Evolutionary conservation across 768 basidiomycete species (phyloP).

Genomic region (Crassisporium funariophilum): DNA sequence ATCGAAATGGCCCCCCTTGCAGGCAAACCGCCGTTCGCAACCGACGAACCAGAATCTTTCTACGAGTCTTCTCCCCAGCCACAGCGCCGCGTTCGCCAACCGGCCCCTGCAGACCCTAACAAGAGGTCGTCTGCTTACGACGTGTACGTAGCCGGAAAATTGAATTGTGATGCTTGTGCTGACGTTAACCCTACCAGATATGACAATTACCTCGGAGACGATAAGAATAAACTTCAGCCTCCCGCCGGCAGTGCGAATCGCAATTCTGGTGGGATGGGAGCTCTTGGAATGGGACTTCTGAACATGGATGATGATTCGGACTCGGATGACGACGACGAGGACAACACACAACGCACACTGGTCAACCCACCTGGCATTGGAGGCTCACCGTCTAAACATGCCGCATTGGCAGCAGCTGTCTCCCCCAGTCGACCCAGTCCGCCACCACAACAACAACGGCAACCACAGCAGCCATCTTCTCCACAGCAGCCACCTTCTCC

Average conservation of each 20-base stretch:
- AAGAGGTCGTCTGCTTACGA: constrained; percentile 64
- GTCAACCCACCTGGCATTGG: constrained; percentile 11
- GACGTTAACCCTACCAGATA: constrained; percentile 45
- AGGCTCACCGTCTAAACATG: constrained; percentile 21
- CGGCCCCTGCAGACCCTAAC: constrained; percentile 52
- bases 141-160: constrained; percentile 57
- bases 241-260: constrained; percentile 31
- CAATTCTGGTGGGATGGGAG: constrained; percentile 56
- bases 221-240: constrained; percentile 15
- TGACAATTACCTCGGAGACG: constrained; percentile 55
- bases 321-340: constrained; percentile 43
- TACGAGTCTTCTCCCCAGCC: constrained; percentile 50
- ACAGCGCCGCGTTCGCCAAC: constrained; percentile 45
- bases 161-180: constrained; percentile 4
- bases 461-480: constrained; percentile 6
- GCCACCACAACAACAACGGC: constrained; percentile 1
- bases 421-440: background rate
- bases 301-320: constrained; percentile 36
- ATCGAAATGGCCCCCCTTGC: constrained; percentile 48
- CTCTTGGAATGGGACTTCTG: constrained; percentile 28
- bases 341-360: constrained; percentile 4
- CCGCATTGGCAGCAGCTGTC: constrained; percentile 22
- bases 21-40: constrained; percentile 67
- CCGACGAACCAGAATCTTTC: constrained; percentile 64
- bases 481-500: constrained; percentile 6